phyloP scores from a whole-genome alignment of 23 red algal species.

The Gracilaria vermiculophylla region DNA sequence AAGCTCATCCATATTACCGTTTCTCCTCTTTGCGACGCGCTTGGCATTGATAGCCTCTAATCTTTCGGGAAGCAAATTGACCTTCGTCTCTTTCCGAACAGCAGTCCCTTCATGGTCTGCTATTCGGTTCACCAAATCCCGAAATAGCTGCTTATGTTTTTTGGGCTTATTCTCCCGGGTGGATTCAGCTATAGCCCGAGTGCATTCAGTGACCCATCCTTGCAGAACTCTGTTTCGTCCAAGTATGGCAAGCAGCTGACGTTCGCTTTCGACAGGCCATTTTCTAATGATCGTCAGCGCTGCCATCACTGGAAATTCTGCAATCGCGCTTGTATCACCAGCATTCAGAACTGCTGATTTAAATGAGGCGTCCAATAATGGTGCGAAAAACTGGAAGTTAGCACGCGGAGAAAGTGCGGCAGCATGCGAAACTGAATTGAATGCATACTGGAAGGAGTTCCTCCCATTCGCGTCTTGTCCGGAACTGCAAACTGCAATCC shows the following conservation, averaged over 20 bases:
- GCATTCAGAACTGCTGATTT: conserved; percentile 17
- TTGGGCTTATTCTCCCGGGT: conserved; percentile 18
- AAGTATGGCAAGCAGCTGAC: background rate
- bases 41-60: conserved; percentile 1
- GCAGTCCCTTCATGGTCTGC: conserved; percentile 14
- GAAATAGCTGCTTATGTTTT: background rate
- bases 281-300: conserved; percentile 26
- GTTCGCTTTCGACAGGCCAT: conserved; percentile 43
- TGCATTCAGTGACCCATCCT: background rate
- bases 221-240: conserved; percentile 1
- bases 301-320: background rate
- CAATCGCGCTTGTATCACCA: background rate
- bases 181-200: background rate
- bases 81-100: conserved; percentile 3
- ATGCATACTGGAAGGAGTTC: background rate
- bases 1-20: conserved; percentile 24
- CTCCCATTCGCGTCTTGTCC: background rate
- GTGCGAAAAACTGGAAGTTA: conserved; percentile 10
- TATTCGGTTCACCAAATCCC: background rate
- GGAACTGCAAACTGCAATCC: conserved; percentile 10
- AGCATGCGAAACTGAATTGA: background rate
- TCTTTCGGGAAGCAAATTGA: conserved; percentile 43
- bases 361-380: conserved; percentile 12
- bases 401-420: conserved; percentile 2
- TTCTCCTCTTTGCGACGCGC: background rate